A percentile compares a stretch with the other conserved stretches of the same genome.
phyloP scores from a whole-genome alignment of 768 basidiomycete genomes.

The Dioszegia crocea region DNA sequence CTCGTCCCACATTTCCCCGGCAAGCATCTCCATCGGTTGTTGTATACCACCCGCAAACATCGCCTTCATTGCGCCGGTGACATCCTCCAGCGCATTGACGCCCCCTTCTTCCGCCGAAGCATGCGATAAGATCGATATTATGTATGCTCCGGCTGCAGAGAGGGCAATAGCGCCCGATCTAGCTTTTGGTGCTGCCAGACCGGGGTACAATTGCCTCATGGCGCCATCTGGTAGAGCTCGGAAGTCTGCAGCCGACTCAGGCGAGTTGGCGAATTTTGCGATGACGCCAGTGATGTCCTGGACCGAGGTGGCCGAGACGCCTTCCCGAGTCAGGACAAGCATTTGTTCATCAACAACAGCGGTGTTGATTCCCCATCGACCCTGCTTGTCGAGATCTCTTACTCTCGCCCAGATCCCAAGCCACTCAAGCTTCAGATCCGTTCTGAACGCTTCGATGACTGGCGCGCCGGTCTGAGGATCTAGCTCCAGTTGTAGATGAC shows the following conservation, averaged over 20 bases:
- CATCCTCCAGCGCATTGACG: constrained; percentile 22
- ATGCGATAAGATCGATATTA: constrained; percentile 12
- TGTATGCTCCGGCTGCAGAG: constrained; percentile 14
- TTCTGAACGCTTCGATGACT: constrained; percentile 75
- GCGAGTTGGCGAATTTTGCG: constrained; percentile 3
- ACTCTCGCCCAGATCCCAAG: constrained; percentile 90
- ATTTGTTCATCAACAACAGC: constrained; percentile 38
- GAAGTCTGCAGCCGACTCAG: constrained; percentile 16
- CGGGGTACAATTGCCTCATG: constrained; percentile 18
- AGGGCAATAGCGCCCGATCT: constrained; percentile 20
- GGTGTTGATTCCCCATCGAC: constrained; percentile 42
- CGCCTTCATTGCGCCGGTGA: constrained; percentile 9
- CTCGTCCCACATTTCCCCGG: constrained; percentile 30
- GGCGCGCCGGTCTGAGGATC: constrained; percentile 75
- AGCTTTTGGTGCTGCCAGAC: constrained; percentile 18
- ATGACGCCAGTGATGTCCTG: constrained; percentile 23
- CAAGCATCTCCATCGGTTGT: constrained; percentile 21
- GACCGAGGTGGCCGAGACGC: constrained; percentile 11
- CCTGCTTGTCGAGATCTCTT: constrained; percentile 69
- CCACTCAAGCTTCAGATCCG: constrained; percentile 84
- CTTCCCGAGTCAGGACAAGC: constrained; percentile 54
- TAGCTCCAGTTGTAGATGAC: constrained; percentile 67
- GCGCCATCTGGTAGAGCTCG: constrained; percentile 19
- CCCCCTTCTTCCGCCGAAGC: constrained; percentile 13
- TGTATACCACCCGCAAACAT: constrained; percentile 11